Evolutionary conservation across 805 yeast species (phyloP), one percentile per base, ranked within the genome.

Genomic region (Candida orba): DNA sequence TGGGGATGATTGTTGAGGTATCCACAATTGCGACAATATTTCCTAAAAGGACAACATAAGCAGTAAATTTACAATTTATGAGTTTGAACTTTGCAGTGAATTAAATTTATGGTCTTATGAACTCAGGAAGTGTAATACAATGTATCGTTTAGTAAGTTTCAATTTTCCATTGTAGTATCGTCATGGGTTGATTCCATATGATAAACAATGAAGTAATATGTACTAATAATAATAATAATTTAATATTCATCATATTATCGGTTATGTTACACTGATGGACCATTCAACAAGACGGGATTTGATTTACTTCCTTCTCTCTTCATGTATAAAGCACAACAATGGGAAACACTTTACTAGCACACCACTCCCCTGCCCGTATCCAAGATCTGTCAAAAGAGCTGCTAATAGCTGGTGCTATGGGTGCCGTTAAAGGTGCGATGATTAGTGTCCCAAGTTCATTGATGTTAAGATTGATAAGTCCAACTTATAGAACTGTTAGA

Each of bases 371-470:
- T 8, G 56, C 50, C 10, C 58, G 64, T 8, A 58, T 68, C 12
- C 55, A 63, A 37, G 62, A 64, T 49, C 53, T 68, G 20, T 56
- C 65, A 14, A 55, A 56, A 29, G 71, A 67, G 62, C 58, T 69
- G 7, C 52, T 65, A 4, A 51, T 58, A 13, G 69, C 74, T 1
- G 63, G 68, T 5, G 57, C 59, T 8, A 53, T 68, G 17, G 76
- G 75, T 31, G 73, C 71, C 1, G 50, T 61, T 1, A 69, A 68
- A 47, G 76, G 75, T 23, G 67, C 66, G 0, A 43, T 65, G 10
- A 52, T 69, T 31, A 67, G 74, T 37, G 30, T 65, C 8, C 50
- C 67, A 0, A 49, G 66, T 2, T 69, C 59, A 1, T 42, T 67
- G 6, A 37, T 67, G 20, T 44, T 70, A 6, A 53, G 65, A 33